Conservation (phyloP, 78 protist genomes). For the Guillardia theta region DNA sequence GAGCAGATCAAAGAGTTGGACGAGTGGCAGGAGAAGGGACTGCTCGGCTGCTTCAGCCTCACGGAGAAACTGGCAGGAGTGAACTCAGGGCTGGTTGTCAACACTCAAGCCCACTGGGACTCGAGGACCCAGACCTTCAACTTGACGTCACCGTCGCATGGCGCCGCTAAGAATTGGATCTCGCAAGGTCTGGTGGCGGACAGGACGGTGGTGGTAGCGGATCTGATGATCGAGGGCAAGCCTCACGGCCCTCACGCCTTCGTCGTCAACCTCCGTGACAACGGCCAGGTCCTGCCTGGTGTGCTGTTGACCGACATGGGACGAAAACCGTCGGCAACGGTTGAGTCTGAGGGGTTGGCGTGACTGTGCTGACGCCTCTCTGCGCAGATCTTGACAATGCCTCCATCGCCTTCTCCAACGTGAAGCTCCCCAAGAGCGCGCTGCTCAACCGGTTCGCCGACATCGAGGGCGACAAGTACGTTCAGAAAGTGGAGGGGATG, state of each 20-base stretch:
- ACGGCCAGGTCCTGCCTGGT: slow-evolving; percentile 42
- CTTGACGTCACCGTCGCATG: not conserved
- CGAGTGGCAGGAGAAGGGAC: slow-evolving; percentile 45
- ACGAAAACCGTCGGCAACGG: slow-evolving; percentile 54
- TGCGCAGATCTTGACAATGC: slow-evolving; percentile 64
- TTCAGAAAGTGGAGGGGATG: slow-evolving; percentile 23
- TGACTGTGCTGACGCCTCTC: not conserved
- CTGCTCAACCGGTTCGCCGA: slow-evolving; percentile 47
- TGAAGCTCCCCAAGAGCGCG: slow-evolving; percentile 33
- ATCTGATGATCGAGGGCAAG: slow-evolving; percentile 44
- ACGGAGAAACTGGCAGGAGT: slow-evolving; percentile 61
- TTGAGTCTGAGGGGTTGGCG: too few relatives aligned
- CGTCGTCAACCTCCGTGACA: slow-evolving; percentile 20
- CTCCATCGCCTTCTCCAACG: slow-evolving; percentile 42
- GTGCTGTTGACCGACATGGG: slow-evolving; percentile 60
- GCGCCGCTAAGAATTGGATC: slow-evolving; percentile 58
- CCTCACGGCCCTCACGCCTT: slow-evolving; percentile 59
- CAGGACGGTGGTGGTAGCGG: slow-evolving; percentile 52
- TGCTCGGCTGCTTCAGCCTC: slow-evolving; percentile 41
- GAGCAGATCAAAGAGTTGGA: slow-evolving; percentile 39
- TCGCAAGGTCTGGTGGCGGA: slow-evolving; percentile 62
- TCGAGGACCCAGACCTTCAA: not conserved
- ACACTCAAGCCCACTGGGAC: slow-evolving; percentile 45
- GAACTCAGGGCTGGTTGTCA: slow-evolving; percentile 49
- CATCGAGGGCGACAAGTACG: slow-evolving; percentile 44